Base-by-base conservation (phyloP, 352 stramenopile genomes). In the Lagenidium sp. region DNA sequence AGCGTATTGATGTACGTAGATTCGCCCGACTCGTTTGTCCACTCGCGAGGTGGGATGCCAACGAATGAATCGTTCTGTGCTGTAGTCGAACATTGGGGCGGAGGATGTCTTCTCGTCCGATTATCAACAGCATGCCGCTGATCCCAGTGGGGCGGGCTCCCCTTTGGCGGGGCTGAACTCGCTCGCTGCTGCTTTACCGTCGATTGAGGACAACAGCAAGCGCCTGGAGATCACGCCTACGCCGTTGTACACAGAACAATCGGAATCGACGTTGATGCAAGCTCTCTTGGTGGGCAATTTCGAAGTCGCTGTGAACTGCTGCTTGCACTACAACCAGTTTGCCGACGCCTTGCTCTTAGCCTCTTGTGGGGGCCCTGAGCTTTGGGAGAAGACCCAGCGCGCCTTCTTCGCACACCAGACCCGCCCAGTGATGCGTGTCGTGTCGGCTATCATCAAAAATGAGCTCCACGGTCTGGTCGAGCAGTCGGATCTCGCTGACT, bases 251-350 rank as follows among this genome's bases (percentile, higher is more conserved):
- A 94, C 87, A 11, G 74, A 88, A 47, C 70, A 94, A 41, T 97
- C 91, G 12, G 89, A 97, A 52, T 86, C 65, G 39, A 86, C 81
- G 16, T 69, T 99, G 28, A 98, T 98, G 73, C 73, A 97, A 55
- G 89, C 95, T 2, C 65, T 99, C 18, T 63, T 99, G 6, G 94
- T 98, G 5, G 96, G 96, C 29, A 98, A 99, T 67, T 99, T 99
- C 55, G 93, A 97, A 52, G 89, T 96, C 5, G 96, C 96, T 0
- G 95, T 99, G 10, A 96, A 99, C 61, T 96, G 80, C 60, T 99
- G 95, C 46, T 82, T 99, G 47, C 73, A 81, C 29, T 96, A 97
- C 53, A 94, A 96, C 30, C 94, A 98, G 54, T 82, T 98, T 50
- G 92, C 95, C 0, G 96, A 99, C 61, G 96, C 96, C 2, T 62